phyloP scores from a whole-genome alignment of 805 yeast species.

The Torulaspora franciscae region DNA sequence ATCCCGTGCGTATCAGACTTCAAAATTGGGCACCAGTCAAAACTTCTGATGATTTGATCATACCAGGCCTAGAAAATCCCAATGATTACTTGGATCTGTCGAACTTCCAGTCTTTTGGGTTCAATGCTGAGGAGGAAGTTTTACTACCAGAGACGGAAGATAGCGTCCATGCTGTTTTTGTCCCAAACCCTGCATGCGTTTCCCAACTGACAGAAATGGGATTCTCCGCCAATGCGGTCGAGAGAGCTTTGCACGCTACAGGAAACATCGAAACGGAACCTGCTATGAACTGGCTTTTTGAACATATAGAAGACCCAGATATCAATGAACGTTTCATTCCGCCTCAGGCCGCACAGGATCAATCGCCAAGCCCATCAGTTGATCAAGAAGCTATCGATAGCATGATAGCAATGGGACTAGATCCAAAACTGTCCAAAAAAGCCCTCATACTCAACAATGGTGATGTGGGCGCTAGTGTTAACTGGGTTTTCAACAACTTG shows the following conservation, averaged over 20 bases:
- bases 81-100: constrained; percentile 42
- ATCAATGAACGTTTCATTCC: constrained; percentile 59
- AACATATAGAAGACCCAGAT: constrained; percentile 79
- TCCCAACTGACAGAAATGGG: constrained; percentile 73
- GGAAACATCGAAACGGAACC: constrained; percentile 60
- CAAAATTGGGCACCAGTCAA: constrained; percentile 90
- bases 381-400: constrained; percentile 28
- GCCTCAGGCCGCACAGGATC: constrained; percentile 19
- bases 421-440: constrained; percentile 57
- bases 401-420: constrained; percentile 67
- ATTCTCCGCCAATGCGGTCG: constrained; percentile 63
- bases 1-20: constrained; percentile 74
- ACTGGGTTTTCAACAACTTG: constrained; percentile 83
- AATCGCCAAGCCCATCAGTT: constrained; percentile 1
- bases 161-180: constrained; percentile 35
- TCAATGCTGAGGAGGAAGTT: constrained; percentile 24
- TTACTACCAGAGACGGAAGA: constrained; percentile 28
- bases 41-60: constrained; percentile 61
- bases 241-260: constrained; percentile 65
- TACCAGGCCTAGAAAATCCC: constrained; percentile 37
- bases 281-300: constrained; percentile 88
- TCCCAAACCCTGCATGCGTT: constrained; percentile 53
- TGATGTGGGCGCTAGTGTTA: constrained; percentile 73
- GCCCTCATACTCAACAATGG: constrained; percentile 59
- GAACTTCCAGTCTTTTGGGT: constrained; percentile 39